Evolutionary conservation across 2,329 filamentous ascomycete species (phyloP).

Genomic region (Rhinocladiella similis): DNA sequence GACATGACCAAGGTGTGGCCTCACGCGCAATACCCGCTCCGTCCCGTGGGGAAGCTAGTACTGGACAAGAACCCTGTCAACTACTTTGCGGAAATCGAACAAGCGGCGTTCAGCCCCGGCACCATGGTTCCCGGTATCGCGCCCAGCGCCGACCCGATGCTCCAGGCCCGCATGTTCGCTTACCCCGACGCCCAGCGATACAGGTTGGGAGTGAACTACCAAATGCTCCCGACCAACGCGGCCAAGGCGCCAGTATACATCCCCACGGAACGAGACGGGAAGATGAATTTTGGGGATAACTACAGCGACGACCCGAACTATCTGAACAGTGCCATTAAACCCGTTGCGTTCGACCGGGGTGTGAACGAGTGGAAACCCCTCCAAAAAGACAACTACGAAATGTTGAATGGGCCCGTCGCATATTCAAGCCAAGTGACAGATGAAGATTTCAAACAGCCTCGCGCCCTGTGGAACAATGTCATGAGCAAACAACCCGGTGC

Average conservation of each 20-base stretch:
- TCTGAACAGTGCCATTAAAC: constrained; percentile 32
- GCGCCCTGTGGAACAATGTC: constrained; percentile 42
- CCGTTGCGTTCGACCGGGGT: too few relatives aligned
- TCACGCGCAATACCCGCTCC: constrained; percentile 61
- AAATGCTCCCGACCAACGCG: constrained; percentile 41
- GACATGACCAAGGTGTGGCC: constrained; percentile 72
- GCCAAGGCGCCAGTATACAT: constrained; percentile 39
- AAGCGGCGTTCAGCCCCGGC: constrained; percentile 66
- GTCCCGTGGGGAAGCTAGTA: constrained; percentile 63
- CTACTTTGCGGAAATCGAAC: constrained; percentile 67
- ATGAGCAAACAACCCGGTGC: constrained; percentile 51
- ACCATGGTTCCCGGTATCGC: constrained; percentile 65
- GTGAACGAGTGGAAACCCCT: too few relatives aligned
- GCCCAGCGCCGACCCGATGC: constrained; percentile 63
- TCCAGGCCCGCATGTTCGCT: constrained; percentile 62
- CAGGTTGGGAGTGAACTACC: constrained; percentile 43
- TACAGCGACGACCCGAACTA: constrained; percentile 63
- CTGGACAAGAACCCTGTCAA: constrained; percentile 66
- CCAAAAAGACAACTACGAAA: too few relatives aligned
- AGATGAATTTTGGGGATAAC: constrained; percentile 47
- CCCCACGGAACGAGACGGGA: constrained; percentile 53
- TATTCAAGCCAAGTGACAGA: constrained; percentile 44
- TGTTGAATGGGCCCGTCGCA: constrained; percentile 15
- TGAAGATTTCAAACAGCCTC: constrained; percentile 47
- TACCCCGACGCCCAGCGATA: constrained; percentile 57